Conservation (phyloP, 2,329 filamentous ascomycete species). For the Aspergillus arachidicola region DNA sequence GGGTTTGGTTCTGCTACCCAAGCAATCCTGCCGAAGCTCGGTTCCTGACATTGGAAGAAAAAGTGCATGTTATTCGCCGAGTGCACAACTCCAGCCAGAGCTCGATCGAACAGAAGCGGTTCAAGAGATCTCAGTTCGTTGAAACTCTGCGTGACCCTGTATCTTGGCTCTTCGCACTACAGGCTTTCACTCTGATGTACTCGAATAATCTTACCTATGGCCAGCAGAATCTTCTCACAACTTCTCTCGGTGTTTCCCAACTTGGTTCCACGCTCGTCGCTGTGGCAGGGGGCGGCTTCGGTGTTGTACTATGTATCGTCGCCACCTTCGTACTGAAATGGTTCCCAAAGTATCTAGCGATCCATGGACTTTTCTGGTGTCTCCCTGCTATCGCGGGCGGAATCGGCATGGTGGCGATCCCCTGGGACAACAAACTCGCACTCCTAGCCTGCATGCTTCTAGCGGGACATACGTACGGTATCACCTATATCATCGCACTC, state of each 20-base stretch:
- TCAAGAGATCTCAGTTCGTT: background rate
- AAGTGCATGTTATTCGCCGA: background rate
- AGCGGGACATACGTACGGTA: background rate
- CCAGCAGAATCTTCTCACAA: constrained; percentile 1
- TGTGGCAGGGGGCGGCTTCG: background rate
- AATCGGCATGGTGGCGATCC: background rate
- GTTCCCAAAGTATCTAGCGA: background rate
- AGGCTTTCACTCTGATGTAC: constrained; percentile 1
- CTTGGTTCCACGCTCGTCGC: constrained; percentile 2
- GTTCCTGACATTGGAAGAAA: background rate
- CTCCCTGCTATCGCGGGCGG: constrained; percentile 1
- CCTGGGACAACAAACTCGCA: background rate
- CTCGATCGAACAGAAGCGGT: constrained; percentile 2
- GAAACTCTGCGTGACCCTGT: constrained; percentile 1
- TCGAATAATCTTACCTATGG: constrained; percentile 1
- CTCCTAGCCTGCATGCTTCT: background rate
- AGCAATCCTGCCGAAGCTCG: background rate
- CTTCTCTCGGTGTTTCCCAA: background rate
- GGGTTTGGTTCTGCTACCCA: background rate
- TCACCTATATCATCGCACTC: constrained; percentile 1
- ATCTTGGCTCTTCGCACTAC: background rate
- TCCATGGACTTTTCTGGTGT: constrained; percentile 2
- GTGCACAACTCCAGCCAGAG: background rate
- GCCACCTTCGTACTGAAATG: background rate
- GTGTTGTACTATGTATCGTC: background rate